phyloP scores from a whole-genome alignment of 306 rosid species.

The Vigna hirtella region DNA sequence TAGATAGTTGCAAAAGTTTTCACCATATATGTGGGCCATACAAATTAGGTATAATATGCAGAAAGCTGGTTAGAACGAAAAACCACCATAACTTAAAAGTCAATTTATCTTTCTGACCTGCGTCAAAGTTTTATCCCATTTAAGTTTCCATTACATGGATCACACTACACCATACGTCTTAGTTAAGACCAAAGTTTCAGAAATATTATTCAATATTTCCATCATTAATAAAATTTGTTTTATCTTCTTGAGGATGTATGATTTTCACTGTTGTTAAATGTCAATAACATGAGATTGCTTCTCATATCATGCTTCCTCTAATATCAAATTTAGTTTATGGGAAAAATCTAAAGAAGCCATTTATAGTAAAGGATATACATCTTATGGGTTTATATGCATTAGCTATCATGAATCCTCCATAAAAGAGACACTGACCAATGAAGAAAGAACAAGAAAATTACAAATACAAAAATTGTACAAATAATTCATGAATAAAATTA shows the following conservation, averaged over 20 bases:
- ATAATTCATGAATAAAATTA: neutral
- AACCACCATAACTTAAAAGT: neutral
- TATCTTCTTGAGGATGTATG: neutral
- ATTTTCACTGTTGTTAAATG: neutral
- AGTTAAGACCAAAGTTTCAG: too few species aligned
- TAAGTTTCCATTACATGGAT: too few species aligned
- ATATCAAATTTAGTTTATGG: neutral
- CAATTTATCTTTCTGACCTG: conserved; percentile 13
- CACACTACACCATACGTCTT: too few species aligned
- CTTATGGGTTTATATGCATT: neutral
- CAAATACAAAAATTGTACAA: neutral
- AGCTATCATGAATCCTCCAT: neutral
- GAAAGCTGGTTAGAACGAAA: conserved; percentile 2
- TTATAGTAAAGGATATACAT: neutral
- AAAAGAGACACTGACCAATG: neutral
- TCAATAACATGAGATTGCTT: conserved; percentile 2
- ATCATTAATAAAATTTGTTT: neutral
- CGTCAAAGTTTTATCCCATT: too few species aligned
- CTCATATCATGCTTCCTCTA: conserved; percentile 6
- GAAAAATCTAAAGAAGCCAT: conserved; percentile 14
- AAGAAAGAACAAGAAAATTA: neutral
- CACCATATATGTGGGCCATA: neutral
- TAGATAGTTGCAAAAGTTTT: conserved; percentile 7
- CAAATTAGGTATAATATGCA: neutral
- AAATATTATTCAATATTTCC: conserved; percentile 18